Conservation (phyloP, 106 monocot species). For the Cymbidium sinense region DNA sequence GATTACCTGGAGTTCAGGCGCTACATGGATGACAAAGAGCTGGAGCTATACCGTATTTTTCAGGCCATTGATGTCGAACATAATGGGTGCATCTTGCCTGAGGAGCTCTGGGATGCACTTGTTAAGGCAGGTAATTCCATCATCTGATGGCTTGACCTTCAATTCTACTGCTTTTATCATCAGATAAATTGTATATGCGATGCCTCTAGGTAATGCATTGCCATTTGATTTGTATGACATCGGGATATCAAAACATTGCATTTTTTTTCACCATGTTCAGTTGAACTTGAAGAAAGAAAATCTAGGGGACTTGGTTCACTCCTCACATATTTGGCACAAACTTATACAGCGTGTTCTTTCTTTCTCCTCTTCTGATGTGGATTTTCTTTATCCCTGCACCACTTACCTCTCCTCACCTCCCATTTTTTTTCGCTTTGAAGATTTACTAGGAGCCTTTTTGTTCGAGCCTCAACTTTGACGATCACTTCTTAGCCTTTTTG, state of each 20-base stretch:
- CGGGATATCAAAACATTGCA: neutral
- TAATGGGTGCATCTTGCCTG: slow-evolving; percentile 88
- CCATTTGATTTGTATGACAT: neutral
- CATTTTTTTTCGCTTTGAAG: too few species aligned
- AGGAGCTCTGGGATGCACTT: slow-evolving; percentile 93
- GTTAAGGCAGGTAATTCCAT: slow-evolving; percentile 74
- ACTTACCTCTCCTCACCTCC: too few species aligned
- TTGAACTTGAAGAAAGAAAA: neutral
- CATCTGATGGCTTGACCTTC: neutral
- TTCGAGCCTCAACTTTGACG: too few species aligned
- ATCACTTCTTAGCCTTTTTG: too few species aligned
- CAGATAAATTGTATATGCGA: neutral
- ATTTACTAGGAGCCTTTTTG: too few species aligned
- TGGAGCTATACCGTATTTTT: slow-evolving; percentile 92
- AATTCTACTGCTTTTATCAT: slow-evolving; percentile 1
- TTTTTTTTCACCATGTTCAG: neutral
- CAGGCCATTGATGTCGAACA: slow-evolving; percentile 94
- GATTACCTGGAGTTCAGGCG: slow-evolving; percentile 67
- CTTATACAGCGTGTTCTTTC: too few species aligned
- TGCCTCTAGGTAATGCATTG: neutral
- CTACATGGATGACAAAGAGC: slow-evolving; percentile 90
- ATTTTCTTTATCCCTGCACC: too few species aligned
- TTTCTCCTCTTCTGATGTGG: too few species aligned
- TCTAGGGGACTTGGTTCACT: neutral
- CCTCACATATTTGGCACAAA: too few species aligned